These are phyloP conservation scores for Cucumis hystrix DNA, from an alignment of 306 rosid genomes.

Conservation along the genomic window DNA sequence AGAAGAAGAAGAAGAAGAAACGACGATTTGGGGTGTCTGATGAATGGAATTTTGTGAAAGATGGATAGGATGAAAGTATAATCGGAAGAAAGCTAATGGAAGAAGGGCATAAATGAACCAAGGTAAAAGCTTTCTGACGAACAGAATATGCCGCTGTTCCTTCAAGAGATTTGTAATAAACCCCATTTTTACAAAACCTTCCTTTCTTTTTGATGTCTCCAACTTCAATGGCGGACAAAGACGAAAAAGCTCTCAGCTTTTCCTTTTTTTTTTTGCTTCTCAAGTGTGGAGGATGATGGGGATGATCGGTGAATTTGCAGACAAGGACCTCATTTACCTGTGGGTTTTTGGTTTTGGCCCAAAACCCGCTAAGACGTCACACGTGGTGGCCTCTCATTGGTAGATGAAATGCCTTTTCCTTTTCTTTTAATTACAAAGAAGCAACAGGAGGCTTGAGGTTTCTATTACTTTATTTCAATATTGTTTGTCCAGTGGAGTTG, in stretches of 20 bases:
- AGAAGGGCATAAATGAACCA: constrained; percentile 46
- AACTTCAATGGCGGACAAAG: neutral
- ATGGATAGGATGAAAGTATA: constrained; percentile 41
- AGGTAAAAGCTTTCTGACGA: constrained; percentile 37
- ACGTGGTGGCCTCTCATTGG: neutral
- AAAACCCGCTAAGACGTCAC: neutral
- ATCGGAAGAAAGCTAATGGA: constrained; percentile 51
- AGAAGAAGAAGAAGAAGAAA: constrained; percentile 1
- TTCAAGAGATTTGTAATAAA: constrained; percentile 25
- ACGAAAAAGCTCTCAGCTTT: neutral
- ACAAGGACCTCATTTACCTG: neutral
- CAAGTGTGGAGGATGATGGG: neutral
- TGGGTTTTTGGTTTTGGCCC: neutral
- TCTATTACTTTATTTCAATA: neutral
- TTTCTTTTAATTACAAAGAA: neutral
- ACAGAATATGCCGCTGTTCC: constrained; percentile 17
- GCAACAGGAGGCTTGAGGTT: neutral
- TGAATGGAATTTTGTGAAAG: constrained; percentile 24
- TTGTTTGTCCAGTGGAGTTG: neutral
- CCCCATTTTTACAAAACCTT: constrained; percentile 18
- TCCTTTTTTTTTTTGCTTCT: neutral
- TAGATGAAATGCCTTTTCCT: neutral
- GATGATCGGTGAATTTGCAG: neutral
- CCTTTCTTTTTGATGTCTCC: neutral
- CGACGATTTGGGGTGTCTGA: constrained; percentile 19